Evolutionary conservation across 192 early-diverging fungal genomes (phyloP), one percentile per base, ranked within the genome.

Genomic region (Coemansia sp.): DNA sequence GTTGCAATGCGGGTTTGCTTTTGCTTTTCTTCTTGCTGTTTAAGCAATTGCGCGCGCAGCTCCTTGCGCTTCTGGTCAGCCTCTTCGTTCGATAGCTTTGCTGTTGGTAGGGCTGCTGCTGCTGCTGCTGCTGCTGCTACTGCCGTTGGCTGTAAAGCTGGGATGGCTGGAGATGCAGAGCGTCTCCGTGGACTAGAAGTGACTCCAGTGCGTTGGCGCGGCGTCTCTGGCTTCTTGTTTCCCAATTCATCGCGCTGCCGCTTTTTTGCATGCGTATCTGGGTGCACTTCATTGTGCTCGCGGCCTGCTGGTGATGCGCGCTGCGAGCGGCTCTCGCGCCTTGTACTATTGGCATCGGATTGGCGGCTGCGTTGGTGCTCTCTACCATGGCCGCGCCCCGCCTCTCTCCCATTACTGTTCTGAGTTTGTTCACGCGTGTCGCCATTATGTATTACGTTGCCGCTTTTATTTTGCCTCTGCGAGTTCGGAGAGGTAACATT

Each of bases 11-110:
- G 49, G 4, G 23, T 21, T 32, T 71, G 68, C 49, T 61, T 68
- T 12, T 74, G 72, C 50, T 81, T 81, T 27, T 81, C 68, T 50
- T 80, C 72, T 56, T 74, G 78, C 49, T 81, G 68, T 34, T 65
- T 74, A 22, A 62, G 31, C 8, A 81, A 55, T 55, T 71, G 72
- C 2, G 78, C 78, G 21, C 78, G 78, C 30, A 81, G 68, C 55
- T 74, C 78, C 54, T 68, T 74, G 32, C 55, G 50, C 62, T 71
- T 74, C 21, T 65, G 65, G 4, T 74, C 78, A 0, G 57, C 62
- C 24, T 71, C 73, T 31, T 81, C 72, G 28, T 27, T 68, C 0
- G 68, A 56, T 23, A 65, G 62, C 32, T 68, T 71, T 21, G 61
- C 34, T 8, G 54, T 14, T 1, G 62, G 41, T 22, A 19, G 32